Evolutionary conservation across 2,329 filamentous ascomycete genomes (phyloP), one percentile per base, ranked within the genome.

Genomic region (Epicoccum nigrum): DNA sequence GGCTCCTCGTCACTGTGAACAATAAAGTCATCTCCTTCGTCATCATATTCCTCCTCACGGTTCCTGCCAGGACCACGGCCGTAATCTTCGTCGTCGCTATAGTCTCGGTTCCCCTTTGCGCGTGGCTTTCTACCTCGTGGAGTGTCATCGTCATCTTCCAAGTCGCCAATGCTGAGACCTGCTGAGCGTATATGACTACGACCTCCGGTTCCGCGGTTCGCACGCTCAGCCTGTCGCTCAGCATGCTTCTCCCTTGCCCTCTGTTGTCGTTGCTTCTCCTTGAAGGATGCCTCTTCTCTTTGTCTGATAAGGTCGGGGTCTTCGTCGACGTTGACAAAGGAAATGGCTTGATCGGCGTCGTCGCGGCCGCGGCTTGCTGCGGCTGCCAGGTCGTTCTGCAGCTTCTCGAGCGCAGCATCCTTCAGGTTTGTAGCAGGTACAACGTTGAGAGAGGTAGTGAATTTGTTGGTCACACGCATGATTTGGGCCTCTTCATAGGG

Each of bases 11-110:
- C 89, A 63, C 87, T 91, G 3, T 80, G 80, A 3, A 87, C 89
- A 48, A 93, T 82, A 68, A 93, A 93, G 50, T 87, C 89, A 65
- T 93, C 89, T 27, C 88, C 88, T 67, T 87, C 81, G 56, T 92
- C 89, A 68, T 92, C 89, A 67, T 93, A 93, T 61, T 90, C 87
- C 58, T 92, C 87, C 53, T 87, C 82, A 44, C 83, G 82, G 25
- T 81, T 81, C 30, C 82, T 81, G 13, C 84, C 83, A 28, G 60
- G 56, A 7, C 59, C 59, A 16, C 86, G 78, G 52, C 89, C 88
- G 60, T 90, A 88, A 62, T 92, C 89, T 7, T 90, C 90, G 63
- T 92, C 88, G 54, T 90, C 89, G 60, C 89, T 88, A 52, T 76
- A 80, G 54, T 79, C 77, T 42, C 74, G 74, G 54, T 76, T 68